Evolutionary conservation across 768 basidiomycete species (phyloP).

Genomic region (Lyophyllum shimeji): DNA sequence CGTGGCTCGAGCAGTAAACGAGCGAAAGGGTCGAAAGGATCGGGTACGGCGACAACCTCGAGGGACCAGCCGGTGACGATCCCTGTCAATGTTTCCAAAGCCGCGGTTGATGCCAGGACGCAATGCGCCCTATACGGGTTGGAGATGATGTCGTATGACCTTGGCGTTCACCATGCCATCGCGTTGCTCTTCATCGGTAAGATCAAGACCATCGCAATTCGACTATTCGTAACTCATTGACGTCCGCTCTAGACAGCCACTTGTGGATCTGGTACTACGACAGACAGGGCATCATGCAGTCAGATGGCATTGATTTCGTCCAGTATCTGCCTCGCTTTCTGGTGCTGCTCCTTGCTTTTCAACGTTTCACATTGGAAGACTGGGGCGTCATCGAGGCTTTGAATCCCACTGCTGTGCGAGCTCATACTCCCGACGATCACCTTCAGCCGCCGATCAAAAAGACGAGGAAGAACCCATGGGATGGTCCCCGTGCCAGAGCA

Average conservation of each 20-base stretch:
- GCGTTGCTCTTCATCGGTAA: not conserved
- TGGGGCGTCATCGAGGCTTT: too few relatives aligned
- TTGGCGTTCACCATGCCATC: not conserved
- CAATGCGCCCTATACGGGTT: not conserved
- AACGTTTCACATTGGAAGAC: not conserved
- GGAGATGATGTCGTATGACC: not conserved
- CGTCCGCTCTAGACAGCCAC: not conserved
- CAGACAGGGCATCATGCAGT: not conserved
- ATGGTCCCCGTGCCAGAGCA: too few relatives aligned
- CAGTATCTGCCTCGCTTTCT: not conserved
- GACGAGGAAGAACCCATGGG: too few relatives aligned
- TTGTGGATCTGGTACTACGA: not conserved
- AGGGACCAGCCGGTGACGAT: too few relatives aligned
- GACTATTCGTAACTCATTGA: not conserved
- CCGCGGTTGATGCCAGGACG: not conserved
- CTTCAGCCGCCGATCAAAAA: too few relatives aligned
- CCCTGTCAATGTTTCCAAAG: too few relatives aligned
- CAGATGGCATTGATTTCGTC: not conserved
- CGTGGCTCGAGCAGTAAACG: too few relatives aligned
- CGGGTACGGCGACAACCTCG: too few relatives aligned
- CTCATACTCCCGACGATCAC: too few relatives aligned
- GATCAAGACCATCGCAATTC: not conserved
- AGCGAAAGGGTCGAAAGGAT: too few relatives aligned
- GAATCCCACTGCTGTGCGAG: too few relatives aligned
- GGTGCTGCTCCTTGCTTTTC: not conserved